phyloP scores from a whole-genome alignment of 257 asterid species.

The Vinca minor region DNA sequence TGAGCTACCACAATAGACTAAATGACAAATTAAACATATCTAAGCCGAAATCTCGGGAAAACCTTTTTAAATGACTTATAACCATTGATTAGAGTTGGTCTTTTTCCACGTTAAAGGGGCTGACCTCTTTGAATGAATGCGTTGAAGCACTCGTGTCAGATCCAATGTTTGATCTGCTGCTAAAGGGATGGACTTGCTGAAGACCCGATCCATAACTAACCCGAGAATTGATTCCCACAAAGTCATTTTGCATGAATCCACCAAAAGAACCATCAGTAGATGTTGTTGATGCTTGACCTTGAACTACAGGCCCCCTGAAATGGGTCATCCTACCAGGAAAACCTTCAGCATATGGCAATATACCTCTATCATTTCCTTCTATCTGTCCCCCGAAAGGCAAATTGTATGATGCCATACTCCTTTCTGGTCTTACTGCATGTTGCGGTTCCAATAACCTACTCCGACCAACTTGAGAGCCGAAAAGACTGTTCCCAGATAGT shows the following conservation, averaged over 20 bases:
- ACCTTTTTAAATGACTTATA: conserved; percentile 30
- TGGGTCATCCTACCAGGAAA: conserved; percentile 30
- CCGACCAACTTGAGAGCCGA: conserved; percentile 40
- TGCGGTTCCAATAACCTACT: conserved; percentile 29
- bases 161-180: conserved; percentile 37
- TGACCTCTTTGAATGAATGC: conserved; percentile 55
- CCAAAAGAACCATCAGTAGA: conserved; percentile 36
- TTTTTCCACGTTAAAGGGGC: conserved; percentile 30
- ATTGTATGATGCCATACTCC: conserved; percentile 21
- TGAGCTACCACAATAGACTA: too few relatives aligned
- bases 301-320: conserved; percentile 34
- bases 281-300: conserved; percentile 54
- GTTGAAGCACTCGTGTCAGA: conserved; percentile 38
- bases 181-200: conserved; percentile 58
- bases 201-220: conserved; percentile 36
- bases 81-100: conserved; percentile 39
- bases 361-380: conserved; percentile 19
- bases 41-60: too few relatives aligned
- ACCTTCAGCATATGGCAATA: conserved; percentile 29
- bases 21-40: too few relatives aligned
- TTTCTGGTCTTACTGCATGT: conserved; percentile 23
- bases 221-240: conserved; percentile 30
- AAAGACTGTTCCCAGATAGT: conserved; percentile 27
- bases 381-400: conserved; percentile 32
- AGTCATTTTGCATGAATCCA: conserved; percentile 32